These are phyloP conservation scores for Adenanthera pavonina DNA, from an alignment of 306 rosid species.

Conservation along the genomic window DNA sequence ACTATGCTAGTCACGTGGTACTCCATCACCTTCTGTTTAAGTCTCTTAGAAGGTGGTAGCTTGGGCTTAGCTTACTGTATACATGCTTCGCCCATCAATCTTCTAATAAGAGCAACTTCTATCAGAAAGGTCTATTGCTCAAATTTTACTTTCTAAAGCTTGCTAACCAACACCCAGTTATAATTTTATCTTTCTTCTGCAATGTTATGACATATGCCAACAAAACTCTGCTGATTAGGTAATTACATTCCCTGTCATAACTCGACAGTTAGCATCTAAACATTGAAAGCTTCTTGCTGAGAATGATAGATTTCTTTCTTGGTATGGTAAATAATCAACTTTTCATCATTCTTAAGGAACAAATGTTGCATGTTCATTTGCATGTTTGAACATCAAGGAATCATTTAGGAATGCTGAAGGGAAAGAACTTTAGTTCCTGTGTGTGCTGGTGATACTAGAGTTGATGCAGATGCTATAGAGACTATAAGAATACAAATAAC, in stretches of 20 bases:
- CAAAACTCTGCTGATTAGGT: slow-evolving; percentile 34
- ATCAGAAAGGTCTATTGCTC: slow-evolving; percentile 15
- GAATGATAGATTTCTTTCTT: slow-evolving; percentile 21
- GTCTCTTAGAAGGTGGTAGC: no score
- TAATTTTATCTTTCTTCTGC: slow-evolving; percentile 30
- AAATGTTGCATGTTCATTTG: slow-evolving; percentile 28
- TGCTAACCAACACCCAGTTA: slow-evolving; percentile 6
- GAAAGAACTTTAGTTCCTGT: slow-evolving; percentile 29
- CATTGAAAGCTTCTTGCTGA: slow-evolving; percentile 19
- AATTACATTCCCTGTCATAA: slow-evolving; percentile 34
- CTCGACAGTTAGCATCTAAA: slow-evolving; percentile 25
- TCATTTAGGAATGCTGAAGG: not conserved
- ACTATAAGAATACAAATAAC: slow-evolving; percentile 25
- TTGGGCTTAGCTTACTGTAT: no score
- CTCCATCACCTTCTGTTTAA: no score
- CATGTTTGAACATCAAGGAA: slow-evolving; percentile 26
- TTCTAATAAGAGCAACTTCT: slow-evolving; percentile 24
- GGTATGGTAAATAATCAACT: not conserved
- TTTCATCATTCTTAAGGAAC: slow-evolving; percentile 23
- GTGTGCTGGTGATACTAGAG: not conserved
- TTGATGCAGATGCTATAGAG: slow-evolving; percentile 25
- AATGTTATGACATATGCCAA: not conserved
- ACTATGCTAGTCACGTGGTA: no score
- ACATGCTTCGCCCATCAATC: not conserved
- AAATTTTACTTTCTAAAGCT: slow-evolving; percentile 24